Conservation (phyloP, 106 monocot species). For the Posidonia australis region DNA sequence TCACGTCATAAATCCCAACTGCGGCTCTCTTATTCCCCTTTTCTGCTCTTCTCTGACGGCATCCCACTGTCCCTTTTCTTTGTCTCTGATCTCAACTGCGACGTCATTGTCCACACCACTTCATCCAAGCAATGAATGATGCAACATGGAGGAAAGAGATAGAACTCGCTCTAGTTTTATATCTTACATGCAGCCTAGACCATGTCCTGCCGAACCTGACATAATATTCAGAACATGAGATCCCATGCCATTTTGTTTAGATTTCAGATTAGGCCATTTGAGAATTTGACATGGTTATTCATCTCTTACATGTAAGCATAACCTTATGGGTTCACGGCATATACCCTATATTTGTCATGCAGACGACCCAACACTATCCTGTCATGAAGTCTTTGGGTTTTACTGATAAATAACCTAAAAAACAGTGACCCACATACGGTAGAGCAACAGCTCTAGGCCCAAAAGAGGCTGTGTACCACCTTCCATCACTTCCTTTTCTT, state of each 20-base stretch:
- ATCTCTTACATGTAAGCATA: no score
- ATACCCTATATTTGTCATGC: no score
- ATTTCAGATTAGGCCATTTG: background rate
- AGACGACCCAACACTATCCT: no score
- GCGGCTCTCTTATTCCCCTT: constrained; percentile 4
- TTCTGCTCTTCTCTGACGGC: no score
- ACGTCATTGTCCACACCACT: constrained; percentile 13
- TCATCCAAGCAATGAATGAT: constrained; percentile 9
- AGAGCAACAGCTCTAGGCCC: no score
- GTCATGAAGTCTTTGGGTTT: no score
- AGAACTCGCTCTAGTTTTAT: background rate
- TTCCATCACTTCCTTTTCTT: no score
- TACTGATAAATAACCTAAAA: no score
- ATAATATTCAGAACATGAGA: background rate
- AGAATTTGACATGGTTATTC: no score
- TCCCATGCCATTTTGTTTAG: background rate
- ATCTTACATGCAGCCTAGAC: background rate
- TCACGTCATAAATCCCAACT: background rate
- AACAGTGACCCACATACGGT: no score
- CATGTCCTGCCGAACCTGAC: background rate
- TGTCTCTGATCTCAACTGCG: constrained; percentile 4
- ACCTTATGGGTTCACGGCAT: no score
- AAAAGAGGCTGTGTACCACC: background rate
- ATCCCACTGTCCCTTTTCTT: constrained; percentile 1
- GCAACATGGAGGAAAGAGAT: background rate